These are phyloP conservation scores for Setaria viridis DNA, from an alignment of 202 grass and related monocot genomes.

Conservation along the genomic window DNA sequence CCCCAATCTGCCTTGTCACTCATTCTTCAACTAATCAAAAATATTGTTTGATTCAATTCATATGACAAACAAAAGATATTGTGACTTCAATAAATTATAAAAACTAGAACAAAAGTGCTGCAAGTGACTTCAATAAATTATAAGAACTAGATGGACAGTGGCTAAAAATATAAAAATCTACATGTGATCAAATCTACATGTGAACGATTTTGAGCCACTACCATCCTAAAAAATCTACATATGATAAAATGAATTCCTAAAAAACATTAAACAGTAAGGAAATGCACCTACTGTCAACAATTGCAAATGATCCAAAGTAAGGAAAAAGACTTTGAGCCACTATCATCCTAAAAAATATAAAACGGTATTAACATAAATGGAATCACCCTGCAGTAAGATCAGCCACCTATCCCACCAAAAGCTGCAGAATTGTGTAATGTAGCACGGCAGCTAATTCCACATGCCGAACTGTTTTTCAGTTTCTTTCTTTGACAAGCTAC, in stretches of 20 bases:
- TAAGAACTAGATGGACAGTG: too few species aligned
- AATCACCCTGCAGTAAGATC: not conserved
- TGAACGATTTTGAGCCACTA: not conserved
- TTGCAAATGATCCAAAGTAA: not conserved
- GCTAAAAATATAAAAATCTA: too few species aligned
- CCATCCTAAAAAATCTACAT: not conserved
- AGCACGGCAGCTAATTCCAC: not conserved
- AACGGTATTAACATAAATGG: not conserved
- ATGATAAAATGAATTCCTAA: too few species aligned
- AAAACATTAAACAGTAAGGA: not conserved
- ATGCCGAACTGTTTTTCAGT: not conserved
- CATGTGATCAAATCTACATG: too few species aligned
- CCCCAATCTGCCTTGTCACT: too few species aligned
- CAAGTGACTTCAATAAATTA: too few species aligned
- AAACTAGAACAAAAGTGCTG: too few species aligned
- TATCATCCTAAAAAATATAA: not conserved
- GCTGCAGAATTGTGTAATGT: not conserved
- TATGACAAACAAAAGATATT: too few species aligned
- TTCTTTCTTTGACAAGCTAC: not conserved
- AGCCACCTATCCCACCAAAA: not conserved
- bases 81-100: too few species aligned
- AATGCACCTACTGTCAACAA: not conserved
- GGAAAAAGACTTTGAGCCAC: not conserved
- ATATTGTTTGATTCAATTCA: too few species aligned
- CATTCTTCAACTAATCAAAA: too few species aligned